A percentile compares a stretch with the other conserved stretches of the same genome.
These are phyloP conservation scores for Pezicula carpinea DNA, from an alignment of 2,329 filamentous ascomycete genomes.

Conservation along the genomic window DNA sequence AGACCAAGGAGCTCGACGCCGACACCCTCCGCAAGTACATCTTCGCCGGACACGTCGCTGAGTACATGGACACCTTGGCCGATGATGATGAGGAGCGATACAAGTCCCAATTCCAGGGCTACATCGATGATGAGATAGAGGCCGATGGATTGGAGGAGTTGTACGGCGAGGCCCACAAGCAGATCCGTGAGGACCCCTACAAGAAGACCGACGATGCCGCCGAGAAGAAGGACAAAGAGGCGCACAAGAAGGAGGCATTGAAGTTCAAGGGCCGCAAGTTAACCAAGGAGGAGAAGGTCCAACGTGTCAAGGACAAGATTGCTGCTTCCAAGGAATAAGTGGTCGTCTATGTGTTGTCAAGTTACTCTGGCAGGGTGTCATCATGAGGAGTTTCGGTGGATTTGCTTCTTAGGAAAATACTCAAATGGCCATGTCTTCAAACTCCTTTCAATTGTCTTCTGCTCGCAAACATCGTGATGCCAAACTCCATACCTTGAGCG, in stretches of 20 bases:
- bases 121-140: conserved; percentile 95
- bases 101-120: conserved; percentile 96
- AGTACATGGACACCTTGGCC: conserved; percentile 99
- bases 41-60: conserved; percentile 94
- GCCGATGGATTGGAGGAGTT: conserved; percentile 96
- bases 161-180: conserved; percentile 90
- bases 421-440: background rate
- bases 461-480: too few species aligned
- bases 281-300: conserved; percentile 76
- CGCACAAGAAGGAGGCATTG: conserved; percentile 93
- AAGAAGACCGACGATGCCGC: conserved; percentile 77
- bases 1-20: conserved; percentile 95
- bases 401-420: background rate
- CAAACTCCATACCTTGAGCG: background rate
- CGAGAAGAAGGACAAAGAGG: conserved; percentile 93
- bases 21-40: conserved; percentile 99
- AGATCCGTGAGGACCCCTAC: conserved; percentile 96
- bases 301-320: conserved; percentile 87
- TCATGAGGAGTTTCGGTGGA: conserved; percentile 16
- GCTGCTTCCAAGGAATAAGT: conserved; percentile 59
- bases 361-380: conserved; percentile 7
- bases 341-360: conserved; percentile 9
- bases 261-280: conserved; percentile 80
- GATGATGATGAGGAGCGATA: conserved; percentile 99
- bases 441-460: background rate